A percentile compares a stretch with the other conserved stretches of the same genome.
phyloP scores from a whole-genome alignment of 192 early-diverging fungal genomes.

The Glomus cerebriforme region DNA sequence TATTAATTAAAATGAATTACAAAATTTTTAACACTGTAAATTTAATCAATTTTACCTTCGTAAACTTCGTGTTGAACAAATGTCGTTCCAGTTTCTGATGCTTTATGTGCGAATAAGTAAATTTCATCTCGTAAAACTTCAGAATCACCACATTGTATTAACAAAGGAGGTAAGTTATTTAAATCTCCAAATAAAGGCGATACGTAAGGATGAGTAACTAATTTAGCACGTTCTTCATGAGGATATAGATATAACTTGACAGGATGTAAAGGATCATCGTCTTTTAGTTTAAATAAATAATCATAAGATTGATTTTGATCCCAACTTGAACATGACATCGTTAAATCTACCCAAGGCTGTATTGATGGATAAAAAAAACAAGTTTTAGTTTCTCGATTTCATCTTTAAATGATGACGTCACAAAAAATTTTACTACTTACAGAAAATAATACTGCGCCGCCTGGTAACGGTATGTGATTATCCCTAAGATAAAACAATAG shows the following conservation, averaged over 20 bases:
- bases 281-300: constrained; percentile 37
- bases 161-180: constrained; percentile 48
- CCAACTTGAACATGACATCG: constrained; percentile 56
- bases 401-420: neutral
- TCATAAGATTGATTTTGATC: constrained; percentile 42
- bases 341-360: constrained; percentile 60
- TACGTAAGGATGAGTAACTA: constrained; percentile 54
- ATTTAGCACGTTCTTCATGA: constrained; percentile 32
- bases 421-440: constrained; percentile 37
- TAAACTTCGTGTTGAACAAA: constrained; percentile 32
- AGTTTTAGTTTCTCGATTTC: neutral
- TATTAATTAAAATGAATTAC: neutral
- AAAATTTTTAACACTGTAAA: neutral
- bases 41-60: constrained; percentile 2
- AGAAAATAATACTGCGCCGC: constrained; percentile 63
- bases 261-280: constrained; percentile 44
- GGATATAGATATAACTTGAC: constrained; percentile 46
- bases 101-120: constrained; percentile 40
- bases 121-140: constrained; percentile 53
- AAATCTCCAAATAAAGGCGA: constrained; percentile 55
- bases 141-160: constrained; percentile 57
- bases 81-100: constrained; percentile 28
- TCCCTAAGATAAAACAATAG: constrained; percentile 65
- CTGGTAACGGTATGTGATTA: constrained; percentile 44
- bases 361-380: neutral